These are phyloP conservation scores for Magnaporthiopsis incrustans DNA, from an alignment of 2,329 filamentous ascomycete species.

Conservation along the genomic window DNA sequence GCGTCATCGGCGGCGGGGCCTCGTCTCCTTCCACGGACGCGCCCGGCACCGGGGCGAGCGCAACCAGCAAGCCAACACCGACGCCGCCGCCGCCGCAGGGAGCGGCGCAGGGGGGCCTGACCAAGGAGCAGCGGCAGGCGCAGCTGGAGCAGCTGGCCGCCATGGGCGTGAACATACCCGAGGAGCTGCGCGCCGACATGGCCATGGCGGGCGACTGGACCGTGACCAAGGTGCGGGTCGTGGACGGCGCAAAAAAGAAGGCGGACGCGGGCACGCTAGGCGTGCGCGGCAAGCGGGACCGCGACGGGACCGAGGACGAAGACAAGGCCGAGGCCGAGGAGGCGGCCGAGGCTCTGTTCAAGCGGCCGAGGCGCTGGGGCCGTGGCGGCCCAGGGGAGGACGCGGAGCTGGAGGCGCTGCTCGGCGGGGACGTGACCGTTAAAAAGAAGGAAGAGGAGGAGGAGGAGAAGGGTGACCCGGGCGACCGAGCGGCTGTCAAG, in stretches of 20 bases:
- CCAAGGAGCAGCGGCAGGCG: slow-evolving; percentile 62
- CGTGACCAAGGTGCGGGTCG: slow-evolving; percentile 54
- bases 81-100: background rate
- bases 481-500: slow-evolving; percentile 14
- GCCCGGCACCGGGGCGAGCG: slow-evolving; percentile 9
- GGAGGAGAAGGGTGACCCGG: slow-evolving; percentile 10
- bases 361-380: slow-evolving; percentile 49
- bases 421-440: slow-evolving; percentile 30
- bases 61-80: background rate
- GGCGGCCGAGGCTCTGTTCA: slow-evolving; percentile 50
- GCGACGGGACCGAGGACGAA: slow-evolving; percentile 48
- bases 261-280: slow-evolving; percentile 43
- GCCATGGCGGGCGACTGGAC: slow-evolving; percentile 88
- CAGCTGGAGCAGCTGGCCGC: slow-evolving; percentile 84
- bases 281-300: slow-evolving; percentile 51
- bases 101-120: slow-evolving; percentile 31
- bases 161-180: slow-evolving; percentile 78
- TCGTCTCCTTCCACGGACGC: slow-evolving; percentile 14
- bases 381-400: slow-evolving; percentile 37
- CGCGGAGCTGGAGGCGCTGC: slow-evolving; percentile 54
- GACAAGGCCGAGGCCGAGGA: slow-evolving; percentile 54
- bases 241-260: slow-evolving; percentile 27
- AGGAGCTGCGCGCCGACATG: slow-evolving; percentile 69
- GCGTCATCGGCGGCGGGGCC: slow-evolving; percentile 32
- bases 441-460: slow-evolving; percentile 23